phyloP scores from a whole-genome alignment of 768 basidiomycete genomes.

The Lentinula aciculospora region DNA sequence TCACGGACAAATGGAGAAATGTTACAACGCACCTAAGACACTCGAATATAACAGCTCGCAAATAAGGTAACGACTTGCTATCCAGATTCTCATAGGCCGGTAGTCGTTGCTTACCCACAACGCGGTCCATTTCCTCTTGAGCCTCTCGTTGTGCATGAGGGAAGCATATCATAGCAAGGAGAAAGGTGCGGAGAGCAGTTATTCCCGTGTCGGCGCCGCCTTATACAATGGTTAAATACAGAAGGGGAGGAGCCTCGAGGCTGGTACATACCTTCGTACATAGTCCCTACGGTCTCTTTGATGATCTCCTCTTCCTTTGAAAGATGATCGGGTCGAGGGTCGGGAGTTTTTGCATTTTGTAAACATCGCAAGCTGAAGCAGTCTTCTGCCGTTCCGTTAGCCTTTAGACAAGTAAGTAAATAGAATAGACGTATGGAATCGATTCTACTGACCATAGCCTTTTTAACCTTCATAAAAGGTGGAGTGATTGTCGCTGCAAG shows the following conservation, averaged over 20 bases:
- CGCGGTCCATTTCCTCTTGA: background rate
- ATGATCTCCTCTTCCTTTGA: conserved; percentile 3
- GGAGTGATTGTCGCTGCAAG: background rate
- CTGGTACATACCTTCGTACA: background rate
- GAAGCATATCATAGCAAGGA: background rate
- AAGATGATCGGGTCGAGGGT: background rate
- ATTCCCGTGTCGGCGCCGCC: background rate
- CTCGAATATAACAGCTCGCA: background rate
- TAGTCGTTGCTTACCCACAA: background rate
- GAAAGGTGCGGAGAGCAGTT: background rate
- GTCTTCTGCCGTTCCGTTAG: background rate
- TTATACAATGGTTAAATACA: background rate
- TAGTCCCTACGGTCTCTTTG: conserved; percentile 3
- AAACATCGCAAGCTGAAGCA: background rate
- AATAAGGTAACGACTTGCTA: background rate
- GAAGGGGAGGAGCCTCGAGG: too few species aligned
- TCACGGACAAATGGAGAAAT: too few species aligned
- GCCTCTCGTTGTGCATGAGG: background rate
- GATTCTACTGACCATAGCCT: background rate
- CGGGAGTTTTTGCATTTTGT: background rate
- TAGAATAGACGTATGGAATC: background rate
- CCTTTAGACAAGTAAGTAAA: background rate
- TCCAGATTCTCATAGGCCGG: background rate
- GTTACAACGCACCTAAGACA: background rate
- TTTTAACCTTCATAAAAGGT: background rate